Percentiles rank a stretch among this genome's conserved stretches.
Evolutionary conservation across 768 basidiomycete genomes (phyloP).

Genomic region (Tricholoma furcatifolium): DNA sequence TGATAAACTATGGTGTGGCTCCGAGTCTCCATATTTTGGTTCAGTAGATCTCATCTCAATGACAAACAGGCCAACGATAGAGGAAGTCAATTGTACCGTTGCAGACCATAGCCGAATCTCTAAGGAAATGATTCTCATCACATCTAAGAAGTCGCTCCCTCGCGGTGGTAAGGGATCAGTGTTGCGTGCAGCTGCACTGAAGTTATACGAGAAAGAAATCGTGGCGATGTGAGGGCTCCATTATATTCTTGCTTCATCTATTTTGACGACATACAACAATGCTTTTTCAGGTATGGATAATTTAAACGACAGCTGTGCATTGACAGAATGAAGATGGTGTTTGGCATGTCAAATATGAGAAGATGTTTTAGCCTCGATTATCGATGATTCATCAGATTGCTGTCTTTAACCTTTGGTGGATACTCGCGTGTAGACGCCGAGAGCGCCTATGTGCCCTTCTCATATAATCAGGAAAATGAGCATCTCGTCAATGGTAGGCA

Average conservation of each 20-base stretch:
- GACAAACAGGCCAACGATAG: conserved; percentile 31
- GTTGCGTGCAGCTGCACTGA: conserved; percentile 35
- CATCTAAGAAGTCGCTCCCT: conserved; percentile 38
- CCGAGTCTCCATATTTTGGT: neutral
- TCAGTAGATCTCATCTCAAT: neutral
- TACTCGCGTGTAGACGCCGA: too few relatives aligned
- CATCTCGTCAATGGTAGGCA: too few relatives aligned
- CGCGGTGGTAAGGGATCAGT: conserved; percentile 46
- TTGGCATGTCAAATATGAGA: too few relatives aligned
- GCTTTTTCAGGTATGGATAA: neutral
- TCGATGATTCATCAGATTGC: too few relatives aligned
- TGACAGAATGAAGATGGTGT: too few relatives aligned
- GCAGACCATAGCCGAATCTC: conserved; percentile 42
- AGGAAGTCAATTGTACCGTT: conserved; percentile 37
- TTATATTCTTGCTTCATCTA: neutral
- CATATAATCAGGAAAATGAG: too few relatives aligned
- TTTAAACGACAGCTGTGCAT: too few relatives aligned
- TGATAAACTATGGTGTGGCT: conserved; percentile 32
- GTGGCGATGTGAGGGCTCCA: conserved; percentile 28
- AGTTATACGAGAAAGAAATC: conserved; percentile 38
- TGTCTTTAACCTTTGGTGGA: too few relatives aligned
- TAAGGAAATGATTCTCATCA: conserved; percentile 50
- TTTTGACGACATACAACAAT: neutral
- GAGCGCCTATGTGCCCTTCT: too few relatives aligned
- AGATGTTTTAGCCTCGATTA: too few relatives aligned